Percentiles rank a stretch among this genome's conserved stretches.
These are phyloP conservation scores for Colletotrichum destructivum DNA, from an alignment of 2,329 filamentous ascomycete genomes.

Conservation along the genomic window DNA sequence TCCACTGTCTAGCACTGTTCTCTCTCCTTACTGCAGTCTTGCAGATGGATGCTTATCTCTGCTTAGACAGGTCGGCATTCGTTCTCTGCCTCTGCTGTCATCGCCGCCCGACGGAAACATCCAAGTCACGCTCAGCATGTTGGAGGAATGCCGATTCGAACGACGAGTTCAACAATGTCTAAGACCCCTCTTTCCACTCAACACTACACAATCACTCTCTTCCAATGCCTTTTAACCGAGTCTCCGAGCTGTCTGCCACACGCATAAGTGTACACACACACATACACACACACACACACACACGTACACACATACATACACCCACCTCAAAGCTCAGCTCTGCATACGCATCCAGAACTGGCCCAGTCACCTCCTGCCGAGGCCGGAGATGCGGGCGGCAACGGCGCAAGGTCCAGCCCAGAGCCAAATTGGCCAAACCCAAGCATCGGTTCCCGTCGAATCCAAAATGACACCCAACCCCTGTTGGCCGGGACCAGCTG, in stretches of 20 bases:
- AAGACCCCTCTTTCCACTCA: constrained; percentile 31
- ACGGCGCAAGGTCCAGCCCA: constrained; percentile 32
- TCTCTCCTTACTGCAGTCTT: constrained; percentile 7
- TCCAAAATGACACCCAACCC: constrained; percentile 10
- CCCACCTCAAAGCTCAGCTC: constrained; percentile 25
- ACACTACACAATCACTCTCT: constrained; percentile 11
- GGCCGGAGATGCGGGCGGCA: constrained; percentile 40
- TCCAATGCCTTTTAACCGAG: constrained; percentile 37
- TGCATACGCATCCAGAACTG: constrained; percentile 34
- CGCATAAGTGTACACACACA: neutral
- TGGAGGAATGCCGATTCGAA: constrained; percentile 14
- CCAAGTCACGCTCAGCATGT: constrained; percentile 27
- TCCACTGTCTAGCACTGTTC: neutral
- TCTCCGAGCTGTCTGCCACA: constrained; percentile 23
- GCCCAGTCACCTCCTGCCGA: constrained; percentile 34
- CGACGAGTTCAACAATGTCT: constrained; percentile 33
- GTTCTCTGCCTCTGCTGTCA: neutral
- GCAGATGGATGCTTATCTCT: constrained; percentile 4
- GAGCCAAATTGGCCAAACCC: constrained; percentile 24
- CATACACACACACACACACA: neutral
- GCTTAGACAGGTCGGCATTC: too few species aligned
- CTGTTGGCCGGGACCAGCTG: constrained; percentile 34
- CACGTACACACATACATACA: neutral
- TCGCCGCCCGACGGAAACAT: constrained; percentile 25
- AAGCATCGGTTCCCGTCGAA: constrained; percentile 27